Conservation (phyloP, 805 yeast species). For the Barnettozyma salicaria region DNA sequence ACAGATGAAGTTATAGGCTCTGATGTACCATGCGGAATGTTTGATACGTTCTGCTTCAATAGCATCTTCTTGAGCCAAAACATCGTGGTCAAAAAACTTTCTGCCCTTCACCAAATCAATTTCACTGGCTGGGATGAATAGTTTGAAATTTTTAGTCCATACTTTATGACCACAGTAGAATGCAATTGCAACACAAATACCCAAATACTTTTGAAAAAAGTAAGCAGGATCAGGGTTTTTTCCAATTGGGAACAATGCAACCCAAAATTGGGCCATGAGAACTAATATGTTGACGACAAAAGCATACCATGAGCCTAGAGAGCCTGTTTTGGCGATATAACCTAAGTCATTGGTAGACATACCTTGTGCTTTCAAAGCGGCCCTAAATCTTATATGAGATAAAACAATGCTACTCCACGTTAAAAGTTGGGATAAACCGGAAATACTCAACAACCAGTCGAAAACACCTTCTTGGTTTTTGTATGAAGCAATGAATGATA, state of each 20-base stretch:
- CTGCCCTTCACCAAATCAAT: slow-evolving; percentile 56
- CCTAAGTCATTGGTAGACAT: slow-evolving; percentile 43
- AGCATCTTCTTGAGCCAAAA: slow-evolving; percentile 32
- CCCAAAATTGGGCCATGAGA: slow-evolving; percentile 56
- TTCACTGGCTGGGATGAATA: slow-evolving; percentile 35
- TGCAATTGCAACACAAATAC: slow-evolving; percentile 39
- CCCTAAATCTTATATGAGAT: slow-evolving; percentile 51
- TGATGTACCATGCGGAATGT: slow-evolving; percentile 10
- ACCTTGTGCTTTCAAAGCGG: slow-evolving; percentile 50
- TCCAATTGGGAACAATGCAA: slow-evolving; percentile 53
- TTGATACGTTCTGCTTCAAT: slow-evolving; percentile 26
- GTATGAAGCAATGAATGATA: slow-evolving; percentile 61
- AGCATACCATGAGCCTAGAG: slow-evolving; percentile 47
- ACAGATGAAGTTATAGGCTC: slow-evolving; percentile 8
- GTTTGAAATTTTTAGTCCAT: slow-evolving; percentile 30
- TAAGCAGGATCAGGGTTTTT: slow-evolving; percentile 32
- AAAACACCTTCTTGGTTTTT: slow-evolving; percentile 52
- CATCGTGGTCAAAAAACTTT: slow-evolving; percentile 35
- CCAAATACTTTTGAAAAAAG: slow-evolving; percentile 49
- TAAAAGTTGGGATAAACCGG: slow-evolving; percentile 56
- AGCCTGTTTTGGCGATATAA: slow-evolving; percentile 45
- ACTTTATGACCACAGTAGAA: slow-evolving; percentile 42
- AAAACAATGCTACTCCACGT: slow-evolving; percentile 56
- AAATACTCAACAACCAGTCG: slow-evolving; percentile 57
- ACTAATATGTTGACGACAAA: slow-evolving; percentile 41